Conservation (phyloP, 129 eudicot genomes). For the Cynara cardunculus region DNA sequence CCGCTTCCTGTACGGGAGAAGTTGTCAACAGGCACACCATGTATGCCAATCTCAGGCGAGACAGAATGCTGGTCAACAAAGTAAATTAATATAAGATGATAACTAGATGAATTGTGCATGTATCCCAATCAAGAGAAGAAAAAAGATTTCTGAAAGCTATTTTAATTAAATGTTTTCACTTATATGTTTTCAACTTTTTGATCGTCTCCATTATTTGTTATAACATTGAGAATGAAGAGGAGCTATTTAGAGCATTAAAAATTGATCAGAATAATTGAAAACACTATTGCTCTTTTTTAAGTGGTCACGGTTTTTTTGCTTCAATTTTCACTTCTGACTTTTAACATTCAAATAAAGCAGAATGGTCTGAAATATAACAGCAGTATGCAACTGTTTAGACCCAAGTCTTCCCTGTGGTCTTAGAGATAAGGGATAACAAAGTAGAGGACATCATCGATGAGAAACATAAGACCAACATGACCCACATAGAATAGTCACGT, state of each 20-base stretch:
- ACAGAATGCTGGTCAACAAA: constrained; percentile 64
- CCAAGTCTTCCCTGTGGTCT: no score
- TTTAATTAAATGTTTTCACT: not conserved
- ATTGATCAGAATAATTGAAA: not conserved
- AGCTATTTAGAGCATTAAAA: not conserved
- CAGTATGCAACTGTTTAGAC: no score
- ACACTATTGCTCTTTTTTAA: not conserved
- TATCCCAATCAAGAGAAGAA: not conserved
- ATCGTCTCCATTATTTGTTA: not conserved
- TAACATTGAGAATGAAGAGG: not conserved
- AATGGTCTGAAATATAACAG: no score
- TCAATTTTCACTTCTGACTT: no score
- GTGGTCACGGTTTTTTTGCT: no score
- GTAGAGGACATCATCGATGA: no score
- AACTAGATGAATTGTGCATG: not conserved
- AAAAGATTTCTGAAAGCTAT: not conserved
- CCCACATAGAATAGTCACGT: no score
- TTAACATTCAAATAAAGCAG: no score
- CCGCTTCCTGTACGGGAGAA: constrained; percentile 82
- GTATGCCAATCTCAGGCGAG: constrained; percentile 88
- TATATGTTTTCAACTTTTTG: no score
- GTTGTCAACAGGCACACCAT: constrained; percentile 77
- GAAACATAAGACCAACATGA: no score
- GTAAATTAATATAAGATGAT: not conserved
- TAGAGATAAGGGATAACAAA: no score